Base-by-base conservation (phyloP, 257 asterid genomes). In the Ligustrum vulgare region DNA sequence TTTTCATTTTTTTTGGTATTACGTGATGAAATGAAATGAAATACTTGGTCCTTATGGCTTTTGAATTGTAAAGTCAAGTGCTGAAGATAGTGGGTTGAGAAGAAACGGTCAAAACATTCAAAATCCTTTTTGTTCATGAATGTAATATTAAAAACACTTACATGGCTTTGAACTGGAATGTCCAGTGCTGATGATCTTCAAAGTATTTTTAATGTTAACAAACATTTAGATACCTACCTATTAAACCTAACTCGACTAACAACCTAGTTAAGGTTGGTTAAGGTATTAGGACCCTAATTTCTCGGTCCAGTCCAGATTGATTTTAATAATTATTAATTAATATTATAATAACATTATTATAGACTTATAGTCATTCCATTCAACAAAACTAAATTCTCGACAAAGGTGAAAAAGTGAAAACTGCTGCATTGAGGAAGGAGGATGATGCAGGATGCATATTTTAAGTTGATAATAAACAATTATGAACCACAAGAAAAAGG, bases 31-130 rank as follows among this genome's bases (percentile, higher is more conserved):
- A 37, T 13, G 32, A 4, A 33, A 6, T 43, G 36, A 62, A 0
- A 37, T 13, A 56, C 16, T 31, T 66, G 41, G 45, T 67, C 77
- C 43, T 77, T 73, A 23, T 71, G 73, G 76, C 76, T 43, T 47
- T 77, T 47, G 18, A 71, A 71, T 33, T 20, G 67, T 56, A 41
- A 69, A 77, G 73, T 54, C 67, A 58, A 23, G 72, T 13, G 31
- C 72, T 33, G 20, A 60, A 34, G 66, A 11, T 77, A 36, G 16
- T 60, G 64, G 35, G 72, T 70, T 41, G 74, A 69, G 45, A 62
- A 28, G 62, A 28, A 69, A 8, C 16, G 10, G 51, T 41, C 11
- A 20, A 62, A 75, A 70, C 49, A 69, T 58, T 75, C 31, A 22
- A 36, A 35, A 33, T 25, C 64, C 9, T 34, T 58, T 51, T 35